Percentiles rank a stretch among this genome's conserved stretches.
phyloP scores from a whole-genome alignment of 805 yeast species.

The Yarrowia yakushimensis region DNA sequence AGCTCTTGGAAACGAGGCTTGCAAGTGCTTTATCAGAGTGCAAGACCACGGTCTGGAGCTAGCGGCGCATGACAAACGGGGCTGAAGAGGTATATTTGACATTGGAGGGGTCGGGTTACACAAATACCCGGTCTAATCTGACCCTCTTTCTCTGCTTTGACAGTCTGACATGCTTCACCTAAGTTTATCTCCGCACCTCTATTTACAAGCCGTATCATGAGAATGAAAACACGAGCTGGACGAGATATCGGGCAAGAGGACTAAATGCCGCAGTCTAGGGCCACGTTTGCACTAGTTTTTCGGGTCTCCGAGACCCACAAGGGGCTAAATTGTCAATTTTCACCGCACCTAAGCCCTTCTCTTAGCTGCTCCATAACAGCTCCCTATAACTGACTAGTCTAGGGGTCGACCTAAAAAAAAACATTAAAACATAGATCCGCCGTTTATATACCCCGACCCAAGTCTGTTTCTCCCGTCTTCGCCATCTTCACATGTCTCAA shows the following conservation, averaged over 20 bases:
- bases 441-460: neutral
- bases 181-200: constrained; percentile 8
- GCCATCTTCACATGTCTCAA: constrained; percentile 1
- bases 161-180: neutral
- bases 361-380: constrained; percentile 7
- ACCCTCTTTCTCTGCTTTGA: too few species aligned
- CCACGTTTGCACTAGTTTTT: neutral
- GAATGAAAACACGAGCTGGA: neutral
- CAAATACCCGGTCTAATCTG: too few species aligned
- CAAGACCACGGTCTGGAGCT: constrained; percentile 4
- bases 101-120: too few species aligned
- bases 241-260: neutral
- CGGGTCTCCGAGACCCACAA: neutral
- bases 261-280: constrained; percentile 13
- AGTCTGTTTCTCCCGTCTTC: neutral
- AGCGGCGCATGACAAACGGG: neutral
- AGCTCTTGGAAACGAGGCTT: neutral
- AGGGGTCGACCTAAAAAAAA: constrained; percentile 18
- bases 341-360: too few species aligned
- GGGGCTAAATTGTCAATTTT: neutral
- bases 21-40: too few species aligned
- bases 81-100: neutral
- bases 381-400: neutral
- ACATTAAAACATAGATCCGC: constrained; percentile 15
- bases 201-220: constrained; percentile 1